Conservation (phyloP, 31 red algal genomes). For the Endocladia muricata region DNA sequence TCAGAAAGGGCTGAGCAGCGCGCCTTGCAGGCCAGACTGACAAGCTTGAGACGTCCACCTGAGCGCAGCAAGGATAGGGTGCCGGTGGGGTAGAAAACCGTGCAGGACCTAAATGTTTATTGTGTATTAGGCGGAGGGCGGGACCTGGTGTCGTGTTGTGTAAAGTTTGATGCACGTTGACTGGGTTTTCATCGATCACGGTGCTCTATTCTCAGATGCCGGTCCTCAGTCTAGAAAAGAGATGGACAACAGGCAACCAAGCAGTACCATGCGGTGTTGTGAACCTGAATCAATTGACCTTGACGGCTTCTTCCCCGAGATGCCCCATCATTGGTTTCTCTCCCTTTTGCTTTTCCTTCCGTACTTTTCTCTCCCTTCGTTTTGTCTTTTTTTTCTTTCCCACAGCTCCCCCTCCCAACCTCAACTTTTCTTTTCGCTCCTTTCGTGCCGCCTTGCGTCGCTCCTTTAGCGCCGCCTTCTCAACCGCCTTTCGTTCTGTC, state of each 20-base stretch:
- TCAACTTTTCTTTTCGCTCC: conserved; percentile 12
- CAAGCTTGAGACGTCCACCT: not conserved
- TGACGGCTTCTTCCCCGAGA: not conserved
- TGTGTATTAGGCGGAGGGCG: not conserved
- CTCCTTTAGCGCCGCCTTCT: conserved; percentile 15
- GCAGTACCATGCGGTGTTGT: not conserved
- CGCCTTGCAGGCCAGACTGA: not conserved
- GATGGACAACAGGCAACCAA: not conserved
- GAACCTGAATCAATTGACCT: no score
- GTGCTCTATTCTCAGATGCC: not conserved
- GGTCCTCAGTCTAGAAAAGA: not conserved
- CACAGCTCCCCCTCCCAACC: not conserved
- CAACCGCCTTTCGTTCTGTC: not conserved
- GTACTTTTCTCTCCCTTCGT: conserved; percentile 16
- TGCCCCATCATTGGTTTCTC: not conserved
- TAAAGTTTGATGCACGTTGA: not conserved
- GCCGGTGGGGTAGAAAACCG: not conserved
- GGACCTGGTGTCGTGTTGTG: not conserved
- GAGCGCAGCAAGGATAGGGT: not conserved
- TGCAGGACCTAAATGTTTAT: not conserved
- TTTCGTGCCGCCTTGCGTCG: not conserved
- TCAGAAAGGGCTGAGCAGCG: not conserved
- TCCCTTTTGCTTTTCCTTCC: not conserved
- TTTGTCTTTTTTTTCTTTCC: conserved; percentile 32
- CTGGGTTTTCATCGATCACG: not conserved